Evolutionary conservation across 2,329 filamentous ascomycete genomes (phyloP).

Genomic region (Cadophora gregata): DNA sequence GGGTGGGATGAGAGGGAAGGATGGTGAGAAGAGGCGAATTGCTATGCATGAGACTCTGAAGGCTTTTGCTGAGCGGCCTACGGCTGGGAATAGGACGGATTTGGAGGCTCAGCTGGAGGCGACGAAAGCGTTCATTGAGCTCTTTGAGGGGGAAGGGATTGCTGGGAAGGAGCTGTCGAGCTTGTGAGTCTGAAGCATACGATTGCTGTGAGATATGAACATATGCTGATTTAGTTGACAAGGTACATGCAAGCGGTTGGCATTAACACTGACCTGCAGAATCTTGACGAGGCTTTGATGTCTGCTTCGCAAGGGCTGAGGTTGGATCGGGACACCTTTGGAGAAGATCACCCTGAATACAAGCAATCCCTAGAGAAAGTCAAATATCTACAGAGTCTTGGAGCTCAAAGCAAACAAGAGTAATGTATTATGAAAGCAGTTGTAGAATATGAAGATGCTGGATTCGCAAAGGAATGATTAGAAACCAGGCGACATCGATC

Average conservation of each 20-base stretch:
- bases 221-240: not conserved
- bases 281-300: slow-evolving; percentile 24
- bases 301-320: slow-evolving; percentile 28
- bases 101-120: slow-evolving; percentile 23
- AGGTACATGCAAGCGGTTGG: slow-evolving; percentile 32
- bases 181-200: slow-evolving; percentile 25
- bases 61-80: slow-evolving; percentile 17
- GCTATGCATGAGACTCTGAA: slow-evolving; percentile 18
- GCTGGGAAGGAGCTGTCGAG: slow-evolving; percentile 31
- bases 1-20: slow-evolving; percentile 3
- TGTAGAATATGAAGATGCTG: not conserved
- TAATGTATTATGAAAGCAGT: not conserved
- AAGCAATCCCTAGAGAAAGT: slow-evolving; percentile 22
- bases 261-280: slow-evolving; percentile 23
- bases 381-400: not conserved
- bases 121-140: slow-evolving; percentile 25
- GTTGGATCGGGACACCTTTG: slow-evolving; percentile 34
- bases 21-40: slow-evolving; percentile 26
- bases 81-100: not conserved
- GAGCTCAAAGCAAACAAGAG: not conserved
- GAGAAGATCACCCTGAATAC: slow-evolving; percentile 33
- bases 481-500: not conserved
- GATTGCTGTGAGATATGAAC: too few relatives aligned
- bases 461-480: not conserved
- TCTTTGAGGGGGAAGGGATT: slow-evolving; percentile 31